Conservation (phyloP, 257 asterid genomes). For the Datura wrightii region DNA sequence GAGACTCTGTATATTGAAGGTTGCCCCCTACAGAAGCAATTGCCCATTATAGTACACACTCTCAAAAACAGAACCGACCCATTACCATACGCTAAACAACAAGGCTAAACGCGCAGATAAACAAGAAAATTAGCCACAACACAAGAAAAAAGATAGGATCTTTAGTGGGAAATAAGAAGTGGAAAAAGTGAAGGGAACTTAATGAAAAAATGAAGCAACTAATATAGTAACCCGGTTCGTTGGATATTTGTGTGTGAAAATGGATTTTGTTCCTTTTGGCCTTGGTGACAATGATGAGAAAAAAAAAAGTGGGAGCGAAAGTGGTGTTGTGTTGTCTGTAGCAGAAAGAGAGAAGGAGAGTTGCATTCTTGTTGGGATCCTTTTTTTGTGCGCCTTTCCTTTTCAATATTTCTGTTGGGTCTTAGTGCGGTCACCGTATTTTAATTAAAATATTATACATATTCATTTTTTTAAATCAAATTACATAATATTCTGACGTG, state of each 20-base stretch:
- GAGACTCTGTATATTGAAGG: constrained; percentile 61
- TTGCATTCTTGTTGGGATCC: constrained; percentile 22
- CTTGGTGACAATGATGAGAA: constrained; percentile 45
- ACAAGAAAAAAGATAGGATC: constrained; percentile 12
- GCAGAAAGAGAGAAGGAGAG: not conserved
- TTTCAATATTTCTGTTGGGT: constrained; percentile 35
- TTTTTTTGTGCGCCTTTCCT: constrained; percentile 36
- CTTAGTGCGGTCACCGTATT: constrained; percentile 23
- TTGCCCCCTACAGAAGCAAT: constrained; percentile 64
- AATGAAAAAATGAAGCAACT: not conserved
- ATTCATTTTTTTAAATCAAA: not conserved
- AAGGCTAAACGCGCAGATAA: constrained; percentile 4
- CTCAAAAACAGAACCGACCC: constrained; percentile 35
- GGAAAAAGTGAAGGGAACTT: constrained; percentile 9
- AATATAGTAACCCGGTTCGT: not conserved
- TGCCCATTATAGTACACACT: constrained; percentile 59
- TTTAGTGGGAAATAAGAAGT: constrained; percentile 11
- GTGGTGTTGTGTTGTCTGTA: constrained; percentile 30
- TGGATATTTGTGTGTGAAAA: constrained; percentile 22
- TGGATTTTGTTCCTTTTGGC: constrained; percentile 31
- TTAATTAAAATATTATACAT: not conserved
- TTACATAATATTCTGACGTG: too few relatives aligned
- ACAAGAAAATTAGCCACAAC: not conserved
- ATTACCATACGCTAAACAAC: constrained; percentile 32
- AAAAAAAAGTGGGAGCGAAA: constrained; percentile 35